A percentile compares a stretch with the other conserved stretches of the same genome.
Conservation (phyloP, 345 rosid genomes). For the Brassica carinata region DNA sequence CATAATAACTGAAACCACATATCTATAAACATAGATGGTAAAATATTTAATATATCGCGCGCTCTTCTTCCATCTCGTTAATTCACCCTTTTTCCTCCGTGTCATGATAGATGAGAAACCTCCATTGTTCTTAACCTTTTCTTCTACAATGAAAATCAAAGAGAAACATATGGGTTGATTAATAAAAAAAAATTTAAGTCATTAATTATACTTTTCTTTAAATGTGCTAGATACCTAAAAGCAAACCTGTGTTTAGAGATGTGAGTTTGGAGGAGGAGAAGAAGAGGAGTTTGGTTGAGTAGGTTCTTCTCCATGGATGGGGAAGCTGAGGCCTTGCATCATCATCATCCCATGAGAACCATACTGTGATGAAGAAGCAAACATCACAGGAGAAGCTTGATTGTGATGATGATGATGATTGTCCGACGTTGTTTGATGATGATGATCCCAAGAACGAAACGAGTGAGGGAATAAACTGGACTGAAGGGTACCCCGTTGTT, state of each 20-base stretch:
- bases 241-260: slow-evolving; percentile 32
- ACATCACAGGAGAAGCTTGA: slow-evolving; percentile 45
- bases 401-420: slow-evolving; percentile 31
- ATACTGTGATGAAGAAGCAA: slow-evolving; percentile 53
- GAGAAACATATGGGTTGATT: neutral
- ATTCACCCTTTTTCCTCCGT: slow-evolving; percentile 12
- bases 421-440: slow-evolving; percentile 48
- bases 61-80: slow-evolving; percentile 21
- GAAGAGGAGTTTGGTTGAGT: slow-evolving; percentile 54
- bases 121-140: slow-evolving; percentile 21
- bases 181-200: neutral
- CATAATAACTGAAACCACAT: slow-evolving; percentile 6
- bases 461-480: slow-evolving; percentile 62
- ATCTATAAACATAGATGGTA: neutral
- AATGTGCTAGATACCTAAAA: neutral
- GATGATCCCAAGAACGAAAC: slow-evolving; percentile 59
- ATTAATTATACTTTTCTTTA: neutral
- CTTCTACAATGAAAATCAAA: slow-evolving; percentile 20
- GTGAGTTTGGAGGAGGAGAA: slow-evolving; percentile 45
- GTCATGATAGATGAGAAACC: slow-evolving; percentile 18
- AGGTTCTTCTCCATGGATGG: slow-evolving; percentile 55
- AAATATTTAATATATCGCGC: neutral
- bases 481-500: slow-evolving; percentile 81
- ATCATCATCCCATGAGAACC: slow-evolving; percentile 55
- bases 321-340: slow-evolving; percentile 54